These are phyloP conservation scores for Fusarium nisikadoi DNA, from an alignment of 2,329 filamentous ascomycete species.

Conservation along the genomic window DNA sequence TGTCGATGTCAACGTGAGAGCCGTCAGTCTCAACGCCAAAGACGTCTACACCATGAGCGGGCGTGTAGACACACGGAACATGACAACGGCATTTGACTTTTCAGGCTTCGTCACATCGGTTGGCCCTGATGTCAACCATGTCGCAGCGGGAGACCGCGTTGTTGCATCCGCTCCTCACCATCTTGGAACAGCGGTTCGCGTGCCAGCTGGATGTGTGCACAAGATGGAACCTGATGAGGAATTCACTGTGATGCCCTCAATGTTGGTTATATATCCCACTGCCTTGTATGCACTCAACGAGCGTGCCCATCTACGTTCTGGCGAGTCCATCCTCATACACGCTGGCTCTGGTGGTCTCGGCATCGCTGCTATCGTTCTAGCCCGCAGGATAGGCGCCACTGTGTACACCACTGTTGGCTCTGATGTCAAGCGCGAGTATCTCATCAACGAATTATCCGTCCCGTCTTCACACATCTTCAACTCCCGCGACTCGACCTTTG, in stretches of 20 bases:
- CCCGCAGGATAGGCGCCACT: background rate
- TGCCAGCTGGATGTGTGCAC: background rate
- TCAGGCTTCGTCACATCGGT: background rate
- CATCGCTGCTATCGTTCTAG: background rate
- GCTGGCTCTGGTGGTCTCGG: background rate
- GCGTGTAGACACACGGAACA: rapidly evolving
- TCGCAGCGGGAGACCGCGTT: background rate
- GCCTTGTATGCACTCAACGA: background rate
- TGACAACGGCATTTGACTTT: background rate
- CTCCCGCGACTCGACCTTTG: background rate
- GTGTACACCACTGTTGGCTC: background rate
- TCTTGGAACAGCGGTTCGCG: background rate
- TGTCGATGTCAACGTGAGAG: background rate
- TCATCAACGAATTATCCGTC: background rate
- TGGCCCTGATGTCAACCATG: background rate
- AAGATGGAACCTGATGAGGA: rapidly evolving
- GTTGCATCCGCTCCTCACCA: background rate
- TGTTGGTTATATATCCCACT: background rate
- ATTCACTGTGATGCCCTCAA: background rate
- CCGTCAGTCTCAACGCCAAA: background rate
- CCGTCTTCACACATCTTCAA: background rate
- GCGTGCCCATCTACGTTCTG: background rate
- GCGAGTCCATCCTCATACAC: background rate
- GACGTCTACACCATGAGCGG: background rate
- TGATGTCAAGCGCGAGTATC: background rate